Percentiles rank a stretch among this genome's conserved stretches.
Conservation (phyloP, 805 yeast species). For the Kazachstania kunashirensis region DNA sequence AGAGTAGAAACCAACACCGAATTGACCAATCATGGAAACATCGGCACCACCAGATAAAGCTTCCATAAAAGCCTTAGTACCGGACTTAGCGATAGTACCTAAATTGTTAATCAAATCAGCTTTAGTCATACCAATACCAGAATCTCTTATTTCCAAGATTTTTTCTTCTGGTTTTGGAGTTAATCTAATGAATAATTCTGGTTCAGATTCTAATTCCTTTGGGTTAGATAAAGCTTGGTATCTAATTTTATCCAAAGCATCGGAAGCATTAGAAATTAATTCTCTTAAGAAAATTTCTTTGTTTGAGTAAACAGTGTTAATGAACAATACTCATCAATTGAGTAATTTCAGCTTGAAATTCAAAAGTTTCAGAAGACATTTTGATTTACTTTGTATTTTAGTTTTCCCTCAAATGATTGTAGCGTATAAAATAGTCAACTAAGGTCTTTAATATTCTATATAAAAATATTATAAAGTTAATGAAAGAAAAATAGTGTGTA, state of each 20-base stretch:
- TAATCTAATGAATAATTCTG: slow-evolving; percentile 92
- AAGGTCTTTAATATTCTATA: too few species aligned
- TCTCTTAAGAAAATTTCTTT: slow-evolving; percentile 99
- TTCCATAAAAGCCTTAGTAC: slow-evolving; percentile 99
- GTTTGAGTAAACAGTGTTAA: slow-evolving; percentile 98
- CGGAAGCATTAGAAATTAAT: slow-evolving; percentile 96
- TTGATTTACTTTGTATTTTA: slow-evolving; percentile 2
- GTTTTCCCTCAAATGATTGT: neutral
- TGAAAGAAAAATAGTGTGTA: too few species aligned
- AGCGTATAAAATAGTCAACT: too few species aligned
- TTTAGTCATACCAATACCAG: slow-evolving; percentile 99
- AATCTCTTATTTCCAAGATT: slow-evolving; percentile 92
- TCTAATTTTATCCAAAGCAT: slow-evolving; percentile 97
- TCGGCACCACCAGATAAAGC: slow-evolving; percentile 99
- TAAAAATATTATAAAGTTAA: too few species aligned
- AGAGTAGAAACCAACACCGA: slow-evolving; percentile 99
- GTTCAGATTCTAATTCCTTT: slow-evolving; percentile 83
- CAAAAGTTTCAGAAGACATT: slow-evolving; percentile 72
- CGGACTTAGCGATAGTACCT: slow-evolving; percentile 99
- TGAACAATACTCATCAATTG: slow-evolving; percentile 99
- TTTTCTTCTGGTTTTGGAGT: slow-evolving; percentile 94
- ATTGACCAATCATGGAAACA: slow-evolving; percentile 99
- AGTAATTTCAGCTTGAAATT: slow-evolving; percentile 99
- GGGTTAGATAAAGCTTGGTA: slow-evolving; percentile 93
- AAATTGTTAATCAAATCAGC: slow-evolving; percentile 97